Percentiles rank a stretch among this genome's conserved stretches.
Conservation (phyloP, 192 early-diverging fungal genomes). For the Mortierella claussenii region DNA sequence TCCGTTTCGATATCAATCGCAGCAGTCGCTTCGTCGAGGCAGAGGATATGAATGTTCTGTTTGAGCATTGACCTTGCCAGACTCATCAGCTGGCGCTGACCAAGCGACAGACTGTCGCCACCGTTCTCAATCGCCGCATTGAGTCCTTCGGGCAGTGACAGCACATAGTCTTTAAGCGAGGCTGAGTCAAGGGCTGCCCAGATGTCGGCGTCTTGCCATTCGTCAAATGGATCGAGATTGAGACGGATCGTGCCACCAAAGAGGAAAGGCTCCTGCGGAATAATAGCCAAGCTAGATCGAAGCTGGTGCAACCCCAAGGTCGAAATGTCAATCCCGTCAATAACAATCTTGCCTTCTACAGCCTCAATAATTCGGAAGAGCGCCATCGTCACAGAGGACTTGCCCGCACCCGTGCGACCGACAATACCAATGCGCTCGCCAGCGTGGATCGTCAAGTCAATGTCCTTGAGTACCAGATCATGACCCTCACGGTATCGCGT, state of each 20-base stretch:
- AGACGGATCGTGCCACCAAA: constrained; percentile 68
- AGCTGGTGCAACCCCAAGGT: constrained; percentile 66
- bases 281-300: constrained; percentile 75
- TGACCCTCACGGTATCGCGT: constrained; percentile 80
- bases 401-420: constrained; percentile 68
- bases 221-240: constrained; percentile 67
- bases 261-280: constrained; percentile 82
- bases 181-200: constrained; percentile 77
- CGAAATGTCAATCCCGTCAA: constrained; percentile 78
- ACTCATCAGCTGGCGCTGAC: constrained; percentile 79
- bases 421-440: constrained; percentile 70
- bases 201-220: constrained; percentile 62
- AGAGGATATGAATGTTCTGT: constrained; percentile 24
- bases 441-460: constrained; percentile 53
- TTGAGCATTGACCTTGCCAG: constrained; percentile 74
- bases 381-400: constrained; percentile 48
- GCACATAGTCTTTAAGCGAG: constrained; percentile 72
- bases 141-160: constrained; percentile 68
- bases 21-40: constrained; percentile 56
- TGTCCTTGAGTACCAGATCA: constrained; percentile 73
- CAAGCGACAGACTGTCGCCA: constrained; percentile 86
- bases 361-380: constrained; percentile 78
- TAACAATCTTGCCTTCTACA: constrained; percentile 65
- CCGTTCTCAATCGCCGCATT: constrained; percentile 76
- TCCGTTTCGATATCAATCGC: constrained; percentile 59